Evolutionary conservation across 2,329 filamentous ascomycete genomes (phyloP), one percentile per base, ranked within the genome.

Genomic region (Didymella lethalis): DNA sequence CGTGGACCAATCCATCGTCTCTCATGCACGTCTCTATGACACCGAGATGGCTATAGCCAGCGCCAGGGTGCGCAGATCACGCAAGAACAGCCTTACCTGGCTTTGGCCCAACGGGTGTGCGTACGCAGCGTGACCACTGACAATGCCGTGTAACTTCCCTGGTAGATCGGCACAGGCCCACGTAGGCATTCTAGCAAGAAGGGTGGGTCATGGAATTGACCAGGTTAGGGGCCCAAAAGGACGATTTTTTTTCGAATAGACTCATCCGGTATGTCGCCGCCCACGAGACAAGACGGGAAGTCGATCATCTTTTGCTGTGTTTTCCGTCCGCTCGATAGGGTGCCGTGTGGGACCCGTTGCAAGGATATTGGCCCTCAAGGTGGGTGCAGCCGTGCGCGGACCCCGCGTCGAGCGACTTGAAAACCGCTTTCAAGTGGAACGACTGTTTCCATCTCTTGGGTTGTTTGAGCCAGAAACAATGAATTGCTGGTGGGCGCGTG

Each of bases 111-210:
- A 54, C n/a, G 34, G n/a, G 20, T 28, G 43, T 54, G 34, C 41
- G 41, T 26, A 47, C 40, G 47, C 56, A 54, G 49, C 50, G 56
- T 59, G 51, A 59, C 47, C 56, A 34, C 43, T 59, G 56, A 59
- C 50, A 34, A 59, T 54, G 46, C 47, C 43, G 56, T 59, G 56
- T 59, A 54, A 59, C 56, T 47, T 23, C 11, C 40, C 41, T 59
- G 40, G 20, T 47, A 20, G 50, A 59, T 59, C 50, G 32, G 47
- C 56, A 50, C 34, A 54, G 46, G 47, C 50, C 32, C 45, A 18
- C 47, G 56, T 29, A 49, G 44, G 34, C 28, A 34, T 43, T 49
- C 31, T 53, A 49, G 55, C 23, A 34, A 26, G 49, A 48, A 31
- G 16, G 34, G n/a, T 28, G 18, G 38, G 38, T 31, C 48, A 26